phyloP scores from a whole-genome alignment of 352 stramenopile species.

The Pythium phragmiticola region DNA sequence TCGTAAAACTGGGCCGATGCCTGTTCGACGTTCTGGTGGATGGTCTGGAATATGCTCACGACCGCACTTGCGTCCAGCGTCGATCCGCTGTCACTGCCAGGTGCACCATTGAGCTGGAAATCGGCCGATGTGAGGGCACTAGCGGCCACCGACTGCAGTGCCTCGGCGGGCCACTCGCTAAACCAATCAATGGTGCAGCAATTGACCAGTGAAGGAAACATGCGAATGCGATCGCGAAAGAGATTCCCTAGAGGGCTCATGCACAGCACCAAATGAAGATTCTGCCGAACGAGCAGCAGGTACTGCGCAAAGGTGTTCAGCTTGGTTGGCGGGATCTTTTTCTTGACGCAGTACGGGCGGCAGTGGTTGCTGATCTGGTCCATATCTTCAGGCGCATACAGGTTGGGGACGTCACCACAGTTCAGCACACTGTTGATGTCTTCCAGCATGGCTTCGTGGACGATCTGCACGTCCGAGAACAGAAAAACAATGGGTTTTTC shows the following conservation, averaged over 20 bases:
- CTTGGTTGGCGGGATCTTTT: slow-evolving; percentile 89
- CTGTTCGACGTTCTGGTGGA: slow-evolving; percentile 90
- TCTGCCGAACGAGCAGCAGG: slow-evolving; percentile 89
- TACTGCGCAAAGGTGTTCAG: slow-evolving; percentile 95
- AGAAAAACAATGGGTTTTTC: slow-evolving; percentile 93
- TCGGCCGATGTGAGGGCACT: slow-evolving; percentile 59
- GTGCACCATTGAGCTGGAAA: slow-evolving; percentile 49
- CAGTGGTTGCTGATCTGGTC: slow-evolving; percentile 91
- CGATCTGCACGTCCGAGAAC: slow-evolving; percentile 95
- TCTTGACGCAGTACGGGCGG: slow-evolving; percentile 90
- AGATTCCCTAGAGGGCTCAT: slow-evolving; percentile 90
- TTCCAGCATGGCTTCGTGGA: slow-evolving; percentile 94
- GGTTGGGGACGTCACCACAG: slow-evolving; percentile 93
- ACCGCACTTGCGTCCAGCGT: slow-evolving; percentile 45
- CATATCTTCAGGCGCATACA: slow-evolving; percentile 92
- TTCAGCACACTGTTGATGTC: slow-evolving; percentile 96
- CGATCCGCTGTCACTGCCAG: slow-evolving; percentile 30
- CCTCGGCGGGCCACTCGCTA: slow-evolving; percentile 83
- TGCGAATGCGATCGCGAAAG: slow-evolving; percentile 91
- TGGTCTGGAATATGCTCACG: slow-evolving; percentile 80
- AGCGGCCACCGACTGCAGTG: slow-evolving; percentile 76
- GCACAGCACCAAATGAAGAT: slow-evolving; percentile 91
- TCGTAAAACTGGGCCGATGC: slow-evolving; percentile 84
- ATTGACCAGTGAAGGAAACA: slow-evolving; percentile 90
- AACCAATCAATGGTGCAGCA: slow-evolving; percentile 91